Evolutionary conservation across 495 filamentous ascomycete genomes (phyloP).

Genomic region (Clohesyomyces aquaticus): DNA sequence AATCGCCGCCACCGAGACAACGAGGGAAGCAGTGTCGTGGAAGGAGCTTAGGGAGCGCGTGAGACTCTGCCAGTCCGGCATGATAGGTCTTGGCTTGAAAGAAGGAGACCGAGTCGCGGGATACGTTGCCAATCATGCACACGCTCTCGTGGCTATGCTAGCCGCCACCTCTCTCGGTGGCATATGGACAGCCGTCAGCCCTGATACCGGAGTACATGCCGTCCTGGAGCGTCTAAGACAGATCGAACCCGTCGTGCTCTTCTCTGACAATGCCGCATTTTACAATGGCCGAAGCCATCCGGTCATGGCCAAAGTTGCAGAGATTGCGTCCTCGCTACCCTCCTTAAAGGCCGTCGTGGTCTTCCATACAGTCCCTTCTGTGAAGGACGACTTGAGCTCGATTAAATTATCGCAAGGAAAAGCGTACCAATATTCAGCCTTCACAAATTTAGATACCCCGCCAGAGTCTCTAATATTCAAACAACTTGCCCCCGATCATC

Average conservation of each 20-base stretch:
- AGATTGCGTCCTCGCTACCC: constrained; percentile 67
- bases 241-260: constrained; percentile 77
- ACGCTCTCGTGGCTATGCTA: constrained; percentile 85
- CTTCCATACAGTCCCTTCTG: constrained; percentile 62
- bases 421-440: constrained; percentile 56
- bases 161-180: constrained; percentile 78
- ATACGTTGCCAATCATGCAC: constrained; percentile 83
- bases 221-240: constrained; percentile 83
- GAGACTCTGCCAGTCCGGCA: constrained; percentile 67
- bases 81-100: constrained; percentile 65
- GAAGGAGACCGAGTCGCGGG: constrained; percentile 77
- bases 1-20: constrained; percentile 73
- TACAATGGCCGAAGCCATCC: constrained; percentile 88
- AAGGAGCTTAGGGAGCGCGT: constrained; percentile 77
- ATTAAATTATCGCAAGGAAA: constrained; percentile 55
- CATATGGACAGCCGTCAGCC: constrained; percentile 89
- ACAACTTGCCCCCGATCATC: constrained; percentile 78
- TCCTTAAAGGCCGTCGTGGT: constrained; percentile 69
- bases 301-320: constrained; percentile 69
- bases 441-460: constrained; percentile 42
- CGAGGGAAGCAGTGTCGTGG: constrained; percentile 75
- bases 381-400: constrained; percentile 55
- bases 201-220: constrained; percentile 77
- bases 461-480: constrained; percentile 60
- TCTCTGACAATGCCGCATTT: constrained; percentile 81